Evolutionary conservation across 2,329 filamentous ascomycete species (phyloP).

Genomic region (Venturia nashicola): DNA sequence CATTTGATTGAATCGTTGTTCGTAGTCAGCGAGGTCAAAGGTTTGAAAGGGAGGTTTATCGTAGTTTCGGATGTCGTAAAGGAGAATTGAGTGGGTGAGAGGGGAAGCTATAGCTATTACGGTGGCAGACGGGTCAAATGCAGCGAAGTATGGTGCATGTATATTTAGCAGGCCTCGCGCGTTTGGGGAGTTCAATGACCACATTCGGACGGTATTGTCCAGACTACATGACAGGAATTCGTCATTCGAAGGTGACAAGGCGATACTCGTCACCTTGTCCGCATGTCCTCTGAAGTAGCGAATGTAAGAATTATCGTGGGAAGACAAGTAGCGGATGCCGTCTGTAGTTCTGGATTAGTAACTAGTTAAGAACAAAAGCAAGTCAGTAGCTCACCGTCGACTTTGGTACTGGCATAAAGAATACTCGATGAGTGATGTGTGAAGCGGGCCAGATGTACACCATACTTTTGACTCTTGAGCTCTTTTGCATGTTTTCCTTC

Average conservation of each 20-base stretch:
- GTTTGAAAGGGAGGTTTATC: slow-evolving; percentile 80
- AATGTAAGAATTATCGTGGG: slow-evolving; percentile 91
- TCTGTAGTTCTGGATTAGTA: slow-evolving; percentile 34
- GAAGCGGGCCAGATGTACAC: slow-evolving; percentile 85
- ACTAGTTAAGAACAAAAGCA: not conserved
- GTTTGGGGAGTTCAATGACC: slow-evolving; percentile 74
- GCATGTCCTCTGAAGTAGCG: slow-evolving; percentile 93
- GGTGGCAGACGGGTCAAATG: slow-evolving; percentile 84
- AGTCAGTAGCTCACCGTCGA: slow-evolving; percentile 51
- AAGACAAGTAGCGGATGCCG: slow-evolving; percentile 75
- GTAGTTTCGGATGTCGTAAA: slow-evolving; percentile 91
- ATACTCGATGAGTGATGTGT: slow-evolving; percentile 86
- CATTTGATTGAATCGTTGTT: slow-evolving; percentile 35
- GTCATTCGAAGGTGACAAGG: slow-evolving; percentile 76
- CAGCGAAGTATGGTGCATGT: slow-evolving; percentile 66
- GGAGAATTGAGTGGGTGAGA: slow-evolving; percentile 62
- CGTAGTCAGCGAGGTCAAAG: slow-evolving; percentile 65
- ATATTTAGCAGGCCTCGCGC: slow-evolving; percentile 72
- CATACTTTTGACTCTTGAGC: slow-evolving; percentile 91
- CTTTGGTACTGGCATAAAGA: slow-evolving; percentile 90
- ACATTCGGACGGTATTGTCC: slow-evolving; percentile 84
- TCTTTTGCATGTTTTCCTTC: slow-evolving; percentile 84
- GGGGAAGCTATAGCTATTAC: slow-evolving; percentile 86
- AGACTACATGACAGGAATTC: slow-evolving; percentile 84
- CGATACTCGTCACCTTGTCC: slow-evolving; percentile 67